Conservation (phyloP, 371 early-diverging fungal species). For the Mucor piriformis region DNA sequence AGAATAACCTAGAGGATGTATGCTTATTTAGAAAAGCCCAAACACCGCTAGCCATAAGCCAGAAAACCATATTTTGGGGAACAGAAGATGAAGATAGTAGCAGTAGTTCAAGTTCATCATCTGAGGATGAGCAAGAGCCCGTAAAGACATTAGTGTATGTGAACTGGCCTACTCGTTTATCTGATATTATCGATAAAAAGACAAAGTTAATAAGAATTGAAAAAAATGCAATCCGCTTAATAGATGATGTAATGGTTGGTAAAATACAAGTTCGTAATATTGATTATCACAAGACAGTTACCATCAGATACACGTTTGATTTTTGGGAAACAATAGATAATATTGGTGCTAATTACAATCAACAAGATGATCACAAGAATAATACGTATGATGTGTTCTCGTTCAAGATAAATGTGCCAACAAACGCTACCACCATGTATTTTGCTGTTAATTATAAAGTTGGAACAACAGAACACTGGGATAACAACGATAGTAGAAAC, state of each 20-base stretch:
- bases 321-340: conserved; percentile 59
- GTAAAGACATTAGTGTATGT: conserved; percentile 5
- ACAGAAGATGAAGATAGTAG: conserved; percentile 17
- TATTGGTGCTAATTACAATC: conserved; percentile 13
- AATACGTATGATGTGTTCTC: conserved; percentile 24
- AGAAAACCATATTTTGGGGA: conserved; percentile 26
- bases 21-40: conserved; percentile 33
- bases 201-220: conserved; percentile 26
- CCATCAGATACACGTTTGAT: conserved; percentile 66
- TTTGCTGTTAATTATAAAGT: conserved; percentile 39
- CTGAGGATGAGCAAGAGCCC: conserved; percentile 5
- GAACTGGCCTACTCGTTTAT: conserved; percentile 25
- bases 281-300: conserved; percentile 70
- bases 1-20: conserved; percentile 22
- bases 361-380: conserved; percentile 8
- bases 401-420: conserved; percentile 28
- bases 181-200: conserved; percentile 28
- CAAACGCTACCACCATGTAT: conserved; percentile 37
- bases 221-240: conserved; percentile 6
- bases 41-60: conserved; percentile 22
- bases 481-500: conserved; percentile 28
- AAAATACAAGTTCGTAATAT: conserved; percentile 71
- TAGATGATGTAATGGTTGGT: conserved; percentile 28
- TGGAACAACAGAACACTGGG: conserved; percentile 28
- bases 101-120: not conserved